Evolutionary conservation across 2,329 filamentous ascomycete genomes (phyloP).

Genomic region (Fusarium solani-melongenae): DNA sequence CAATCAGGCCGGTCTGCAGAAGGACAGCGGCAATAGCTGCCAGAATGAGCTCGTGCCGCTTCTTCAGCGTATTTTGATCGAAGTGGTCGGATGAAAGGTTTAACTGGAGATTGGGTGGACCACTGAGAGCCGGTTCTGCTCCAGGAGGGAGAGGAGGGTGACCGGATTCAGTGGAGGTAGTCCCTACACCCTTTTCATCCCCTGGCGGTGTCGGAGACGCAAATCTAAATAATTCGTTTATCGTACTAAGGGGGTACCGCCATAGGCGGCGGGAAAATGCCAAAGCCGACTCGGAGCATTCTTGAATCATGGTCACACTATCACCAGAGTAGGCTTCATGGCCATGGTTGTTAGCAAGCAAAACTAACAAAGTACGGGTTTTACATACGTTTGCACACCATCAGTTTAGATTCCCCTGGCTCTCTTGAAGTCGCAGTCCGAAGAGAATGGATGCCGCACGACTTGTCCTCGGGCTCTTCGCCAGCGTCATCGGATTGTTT

Average conservation of each 20-base stretch:
- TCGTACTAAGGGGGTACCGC: accelerated
- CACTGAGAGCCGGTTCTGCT: not conserved
- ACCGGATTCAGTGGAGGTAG: not conserved
- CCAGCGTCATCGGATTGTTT: not conserved
- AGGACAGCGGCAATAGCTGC: not conserved
- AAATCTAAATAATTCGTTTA: not conserved
- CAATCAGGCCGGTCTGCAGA: not conserved
- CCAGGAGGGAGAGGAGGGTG: not conserved
- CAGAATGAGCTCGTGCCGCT: not conserved
- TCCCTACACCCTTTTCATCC: not conserved
- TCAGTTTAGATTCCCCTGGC: not conserved
- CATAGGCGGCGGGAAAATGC: not conserved
- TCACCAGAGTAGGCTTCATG: not conserved
- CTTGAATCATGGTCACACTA: not conserved
- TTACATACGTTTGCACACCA: not conserved
- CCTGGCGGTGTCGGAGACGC: not conserved
- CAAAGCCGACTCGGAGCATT: not conserved
- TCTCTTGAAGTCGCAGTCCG: accelerated
- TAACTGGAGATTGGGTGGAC: not conserved
- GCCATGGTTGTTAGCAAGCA: not conserved
- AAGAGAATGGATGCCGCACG: not conserved
- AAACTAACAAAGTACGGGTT: not conserved
- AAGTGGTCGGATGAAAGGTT: not conserved
- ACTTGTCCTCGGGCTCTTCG: not conserved
- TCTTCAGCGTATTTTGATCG: not conserved